Evolutionary conservation across 495 filamentous ascomycete species (phyloP).

Genomic region (Penicillium coprophilum): DNA sequence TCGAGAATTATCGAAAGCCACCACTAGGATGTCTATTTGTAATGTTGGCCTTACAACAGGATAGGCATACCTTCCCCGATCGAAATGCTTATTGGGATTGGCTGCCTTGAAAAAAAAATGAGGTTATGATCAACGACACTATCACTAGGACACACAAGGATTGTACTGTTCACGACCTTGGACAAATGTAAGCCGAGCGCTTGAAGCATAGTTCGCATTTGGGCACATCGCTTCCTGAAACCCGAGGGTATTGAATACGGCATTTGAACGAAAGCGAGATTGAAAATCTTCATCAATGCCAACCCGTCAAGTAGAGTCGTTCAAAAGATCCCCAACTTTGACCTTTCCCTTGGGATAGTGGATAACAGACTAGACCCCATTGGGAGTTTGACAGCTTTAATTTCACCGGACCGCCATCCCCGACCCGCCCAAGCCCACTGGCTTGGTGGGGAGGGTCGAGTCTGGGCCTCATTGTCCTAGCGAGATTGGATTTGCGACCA

Average conservation of each 20-base stretch:
- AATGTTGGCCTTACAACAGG: background rate
- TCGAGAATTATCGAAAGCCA: slow-evolving; percentile 14
- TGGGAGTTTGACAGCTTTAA: slow-evolving; percentile 30
- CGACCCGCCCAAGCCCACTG: slow-evolving; percentile 22
- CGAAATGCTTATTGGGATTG: background rate
- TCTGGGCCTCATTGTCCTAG: slow-evolving; percentile 10
- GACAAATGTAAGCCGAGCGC: background rate
- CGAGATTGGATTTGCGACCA: slow-evolving; percentile 2
- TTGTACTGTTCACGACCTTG: background rate
- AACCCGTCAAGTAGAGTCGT: background rate
- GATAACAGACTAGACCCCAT: slow-evolving; percentile 7
- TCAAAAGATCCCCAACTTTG: slow-evolving; percentile 25
- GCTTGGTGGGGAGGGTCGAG: slow-evolving; percentile 5
- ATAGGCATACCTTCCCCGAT: background rate
- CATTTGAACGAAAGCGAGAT: background rate
- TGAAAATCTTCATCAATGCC: background rate
- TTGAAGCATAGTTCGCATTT: background rate
- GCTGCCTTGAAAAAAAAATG: background rate
- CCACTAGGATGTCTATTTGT: slow-evolving; percentile 3
- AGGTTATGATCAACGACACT: slow-evolving; percentile 10
- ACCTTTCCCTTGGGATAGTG: slow-evolving; percentile 16
- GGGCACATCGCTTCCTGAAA: slow-evolving; percentile 8
- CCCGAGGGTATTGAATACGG: background rate
- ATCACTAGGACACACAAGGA: slow-evolving; percentile 1
- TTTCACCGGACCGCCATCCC: slow-evolving; percentile 26